Evolutionary conservation across 306 rosid species (phyloP).

Genomic region (Mimosa bimucronata): DNA sequence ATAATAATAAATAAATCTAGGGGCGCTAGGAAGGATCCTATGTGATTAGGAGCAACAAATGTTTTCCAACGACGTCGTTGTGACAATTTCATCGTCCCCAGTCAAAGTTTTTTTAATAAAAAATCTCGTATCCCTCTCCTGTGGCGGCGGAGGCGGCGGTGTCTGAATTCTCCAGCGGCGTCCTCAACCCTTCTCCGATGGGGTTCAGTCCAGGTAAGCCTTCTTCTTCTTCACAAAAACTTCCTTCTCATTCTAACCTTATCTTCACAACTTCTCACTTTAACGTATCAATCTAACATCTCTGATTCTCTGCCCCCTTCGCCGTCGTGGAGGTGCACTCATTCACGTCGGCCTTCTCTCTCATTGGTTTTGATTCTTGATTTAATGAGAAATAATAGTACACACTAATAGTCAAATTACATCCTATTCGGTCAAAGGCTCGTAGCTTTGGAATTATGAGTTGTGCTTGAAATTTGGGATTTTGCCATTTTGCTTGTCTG

Average conservation of each 20-base stretch:
- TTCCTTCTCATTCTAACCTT: neutral
- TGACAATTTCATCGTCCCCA: neutral
- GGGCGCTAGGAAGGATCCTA: too few species aligned
- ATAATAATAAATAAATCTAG: too few species aligned
- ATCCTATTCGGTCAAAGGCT: neutral
- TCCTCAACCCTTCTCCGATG: neutral
- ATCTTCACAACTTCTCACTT: too few species aligned
- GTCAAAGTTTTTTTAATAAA: neutral
- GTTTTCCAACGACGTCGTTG: constrained; percentile 1
- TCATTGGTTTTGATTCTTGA: neutral
- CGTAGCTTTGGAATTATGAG: neutral
- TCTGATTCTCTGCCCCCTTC: too few species aligned
- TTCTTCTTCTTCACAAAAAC: neutral
- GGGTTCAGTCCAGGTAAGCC: neutral
- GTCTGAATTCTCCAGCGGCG: neutral
- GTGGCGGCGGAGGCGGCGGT: neutral
- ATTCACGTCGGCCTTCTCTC: neutral
- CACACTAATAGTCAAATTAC: neutral
- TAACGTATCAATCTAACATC: neutral
- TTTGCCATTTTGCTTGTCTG: neutral
- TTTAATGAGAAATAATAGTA: too few species aligned
- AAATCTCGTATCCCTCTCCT: neutral
- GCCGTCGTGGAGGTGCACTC: neutral
- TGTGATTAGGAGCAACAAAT: too few species aligned
- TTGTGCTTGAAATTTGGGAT: neutral